These are phyloP conservation scores for Kluyveromyces nonfermentans DNA, from an alignment of 805 yeast genomes.

Conservation along the genomic window DNA sequence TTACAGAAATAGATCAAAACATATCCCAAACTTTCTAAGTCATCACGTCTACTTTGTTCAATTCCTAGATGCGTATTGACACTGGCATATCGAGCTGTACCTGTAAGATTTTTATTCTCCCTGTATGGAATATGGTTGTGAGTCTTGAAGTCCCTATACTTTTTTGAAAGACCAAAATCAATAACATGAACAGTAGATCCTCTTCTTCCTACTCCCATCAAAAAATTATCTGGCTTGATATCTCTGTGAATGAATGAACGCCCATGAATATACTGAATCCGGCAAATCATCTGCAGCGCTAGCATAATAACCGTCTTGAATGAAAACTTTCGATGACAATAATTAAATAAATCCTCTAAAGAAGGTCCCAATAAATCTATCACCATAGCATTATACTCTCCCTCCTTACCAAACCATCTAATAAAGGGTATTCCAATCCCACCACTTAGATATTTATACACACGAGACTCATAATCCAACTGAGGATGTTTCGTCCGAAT, in stretches of 20 bases:
- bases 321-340: constrained; percentile 88
- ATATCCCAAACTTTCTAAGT: constrained; percentile 88
- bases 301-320: constrained; percentile 85
- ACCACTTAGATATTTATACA: constrained; percentile 87
- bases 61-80: constrained; percentile 94
- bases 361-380: constrained; percentile 94
- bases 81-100: constrained; percentile 94
- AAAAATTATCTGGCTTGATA: constrained; percentile 77
- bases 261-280: constrained; percentile 93
- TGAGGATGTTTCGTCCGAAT: constrained; percentile 92
- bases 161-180: constrained; percentile 90
- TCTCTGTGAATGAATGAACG: constrained; percentile 83
- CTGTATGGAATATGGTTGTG: constrained; percentile 93
- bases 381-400: constrained; percentile 94
- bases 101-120: constrained; percentile 92
- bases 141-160: constrained; percentile 88
- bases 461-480: constrained; percentile 92
- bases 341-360: constrained; percentile 89
- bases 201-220: constrained; percentile 82
- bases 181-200: constrained; percentile 94
- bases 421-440: constrained; percentile 97
- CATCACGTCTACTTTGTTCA: constrained; percentile 95
- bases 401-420: constrained; percentile 94
- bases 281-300: constrained; percentile 90
- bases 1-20: constrained; percentile 90